Conservation (phyloP, 2,329 filamentous ascomycete species). For the Epichloe sylvatica region DNA sequence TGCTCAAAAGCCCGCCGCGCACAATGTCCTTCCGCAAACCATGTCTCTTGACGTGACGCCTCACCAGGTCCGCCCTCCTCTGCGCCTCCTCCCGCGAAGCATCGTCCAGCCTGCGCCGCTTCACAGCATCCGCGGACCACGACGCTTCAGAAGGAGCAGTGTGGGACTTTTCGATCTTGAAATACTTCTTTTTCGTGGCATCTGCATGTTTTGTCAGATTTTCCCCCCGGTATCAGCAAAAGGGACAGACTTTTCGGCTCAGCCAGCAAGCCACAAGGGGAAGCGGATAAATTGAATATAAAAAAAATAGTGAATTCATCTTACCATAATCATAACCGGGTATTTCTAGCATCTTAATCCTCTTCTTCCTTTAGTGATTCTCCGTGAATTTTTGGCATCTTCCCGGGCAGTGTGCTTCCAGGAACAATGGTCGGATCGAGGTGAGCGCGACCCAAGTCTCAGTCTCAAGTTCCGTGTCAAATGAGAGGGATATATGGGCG, state of each 20-base stretch:
- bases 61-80: conserved; percentile 18
- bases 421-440: too few species aligned
- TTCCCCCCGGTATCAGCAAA: too few species aligned
- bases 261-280: too few species aligned
- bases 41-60: conserved; percentile 26
- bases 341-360: conserved; percentile 2
- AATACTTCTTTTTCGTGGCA: conserved; percentile 48
- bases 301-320: background rate
- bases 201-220: conserved; percentile 23
- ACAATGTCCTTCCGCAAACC: conserved; percentile 22
- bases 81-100: conserved; percentile 15
- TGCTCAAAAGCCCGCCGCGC: conserved; percentile 12
- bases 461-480: too few species aligned
- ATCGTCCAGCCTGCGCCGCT: conserved; percentile 36
- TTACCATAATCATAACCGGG: conserved; percentile 5
- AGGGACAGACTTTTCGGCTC: too few species aligned
- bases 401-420: background rate
- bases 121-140: conserved; percentile 46
- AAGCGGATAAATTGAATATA: background rate
- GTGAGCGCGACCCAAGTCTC: too few species aligned
- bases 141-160: conserved; percentile 34
- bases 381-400: background rate
- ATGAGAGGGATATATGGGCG: too few species aligned
- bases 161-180: conserved; percentile 48
- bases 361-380: too few species aligned